Percentiles rank a stretch among this genome's conserved stretches.
These are phyloP conservation scores for Corrigiola litoralis DNA, from an alignment of 179 eudicot genomes.

Conservation along the genomic window DNA sequence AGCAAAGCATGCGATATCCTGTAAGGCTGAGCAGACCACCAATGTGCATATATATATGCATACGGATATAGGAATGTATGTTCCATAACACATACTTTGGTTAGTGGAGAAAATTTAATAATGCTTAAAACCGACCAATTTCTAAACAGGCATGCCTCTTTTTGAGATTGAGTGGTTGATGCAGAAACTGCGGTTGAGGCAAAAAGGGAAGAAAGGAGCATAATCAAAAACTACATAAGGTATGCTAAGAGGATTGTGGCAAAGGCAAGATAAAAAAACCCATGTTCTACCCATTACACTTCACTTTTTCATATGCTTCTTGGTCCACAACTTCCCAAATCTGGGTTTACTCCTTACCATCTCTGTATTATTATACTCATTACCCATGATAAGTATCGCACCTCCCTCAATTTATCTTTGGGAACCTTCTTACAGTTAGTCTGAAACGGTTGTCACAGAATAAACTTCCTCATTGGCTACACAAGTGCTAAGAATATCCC, in stretches of 20 bases:
- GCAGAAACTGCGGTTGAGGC: constrained; percentile 41
- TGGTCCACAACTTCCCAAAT: constrained; percentile 21
- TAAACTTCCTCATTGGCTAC: background rate
- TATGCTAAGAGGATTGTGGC: constrained; percentile 3
- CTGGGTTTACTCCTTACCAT: constrained; percentile 15
- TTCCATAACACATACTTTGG: background rate
- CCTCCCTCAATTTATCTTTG: background rate
- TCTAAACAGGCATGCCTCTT: constrained; percentile 37
- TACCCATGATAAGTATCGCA: background rate
- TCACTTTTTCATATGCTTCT: constrained; percentile 32
- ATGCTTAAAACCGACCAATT: constrained; percentile 35
- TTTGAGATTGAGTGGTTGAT: constrained; percentile 42
- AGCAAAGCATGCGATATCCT: constrained; percentile 32
- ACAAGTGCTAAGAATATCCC: constrained; percentile 9
- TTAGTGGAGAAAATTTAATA: constrained; percentile 26
- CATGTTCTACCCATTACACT: constrained; percentile 59
- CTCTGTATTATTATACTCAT: constrained; percentile 1
- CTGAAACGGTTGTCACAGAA: background rate
- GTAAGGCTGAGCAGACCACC: constrained; percentile 22
- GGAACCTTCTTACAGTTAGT: constrained; percentile 19
- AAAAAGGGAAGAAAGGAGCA: constrained; percentile 13
- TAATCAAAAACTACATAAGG: background rate
- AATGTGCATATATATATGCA: constrained; percentile 14
- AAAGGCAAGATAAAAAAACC: constrained; percentile 22
- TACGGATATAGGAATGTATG: background rate